Base-by-base conservation (phyloP, 306 rosid species). In the Begonia loranthoides region DNA sequence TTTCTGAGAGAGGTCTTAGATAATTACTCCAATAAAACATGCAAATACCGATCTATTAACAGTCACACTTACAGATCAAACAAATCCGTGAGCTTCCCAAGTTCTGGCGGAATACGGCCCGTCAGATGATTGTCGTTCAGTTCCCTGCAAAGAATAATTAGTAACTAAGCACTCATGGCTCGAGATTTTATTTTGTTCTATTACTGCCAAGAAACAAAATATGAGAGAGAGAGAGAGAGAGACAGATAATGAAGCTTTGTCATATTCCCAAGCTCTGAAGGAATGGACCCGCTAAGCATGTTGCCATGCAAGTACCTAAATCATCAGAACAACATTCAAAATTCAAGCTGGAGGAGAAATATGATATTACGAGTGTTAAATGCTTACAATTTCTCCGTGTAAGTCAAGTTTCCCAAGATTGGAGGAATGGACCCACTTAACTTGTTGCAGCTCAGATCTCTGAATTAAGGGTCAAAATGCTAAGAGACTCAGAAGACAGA, bases 191-290 rank as follows among this genome's bases (percentile, higher is more conserved):
- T 28, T 28, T 4, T 28, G 8, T 28, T 28, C 22, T 19, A 19
- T 19, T 28, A 28, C 6, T 28, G 36, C 36, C 5, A 28, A 28
- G 36, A 28, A 28, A 28, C 36, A 4, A 28, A 28, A 13, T 9
- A 41, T n/a, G 45, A 6, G 2, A 24, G 41, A 60, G 56, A 48
- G 0, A 44, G 62, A 44, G 24, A 15, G 51, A 47, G 14, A 71
- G 41, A 92, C 99, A 92, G 58, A 66, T 92, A 92, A 66, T 92
- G 96, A 58, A 92, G 99, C 70, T 81, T 81, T n/a, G 87, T 43
- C 99, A 92, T 92, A 60, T 83, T 87, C 51, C 99, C 99, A 0
- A 92, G 96, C 78, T 87, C 96, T 0, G 87, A 80, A 10, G 99
- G 96, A 15, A 92, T 83, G 50, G 74, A 54, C 36, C 96, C 96